Evolutionary conservation across 495 filamentous ascomycete species (phyloP).

Genomic region (Penicillium silybi): DNA sequence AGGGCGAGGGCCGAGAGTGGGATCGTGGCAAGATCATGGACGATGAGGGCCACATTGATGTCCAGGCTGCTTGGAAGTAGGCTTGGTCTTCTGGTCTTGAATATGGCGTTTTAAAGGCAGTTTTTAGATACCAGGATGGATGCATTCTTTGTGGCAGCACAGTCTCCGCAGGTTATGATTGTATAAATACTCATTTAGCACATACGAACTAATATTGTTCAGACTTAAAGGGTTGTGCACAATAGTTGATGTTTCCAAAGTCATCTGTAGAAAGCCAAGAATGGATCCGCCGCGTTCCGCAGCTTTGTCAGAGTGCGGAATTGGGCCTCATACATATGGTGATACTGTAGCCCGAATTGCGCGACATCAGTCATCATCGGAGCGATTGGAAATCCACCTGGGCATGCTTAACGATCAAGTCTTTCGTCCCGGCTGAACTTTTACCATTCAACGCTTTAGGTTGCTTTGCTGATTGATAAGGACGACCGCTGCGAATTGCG

Average conservation of each 20-base stretch:
- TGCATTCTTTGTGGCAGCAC: not conserved
- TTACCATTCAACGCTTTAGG: not conserved
- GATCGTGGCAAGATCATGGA: constrained; percentile 79
- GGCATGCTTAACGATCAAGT: constrained; percentile 11
- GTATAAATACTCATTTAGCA: not conserved
- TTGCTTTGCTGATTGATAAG: constrained; percentile 12
- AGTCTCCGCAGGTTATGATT: not conserved
- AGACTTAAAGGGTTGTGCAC: too few relatives aligned
- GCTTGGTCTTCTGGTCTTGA: not conserved
- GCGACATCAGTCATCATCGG: constrained; percentile 2
- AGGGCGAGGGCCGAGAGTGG: constrained; percentile 84
- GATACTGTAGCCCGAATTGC: not conserved
- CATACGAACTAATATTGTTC: too few relatives aligned
- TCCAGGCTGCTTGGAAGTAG: constrained; percentile 46
- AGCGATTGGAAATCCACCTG: not conserved
- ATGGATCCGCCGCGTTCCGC: not conserved
- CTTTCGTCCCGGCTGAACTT: not conserved
- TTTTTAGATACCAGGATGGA: constrained; percentile 6
- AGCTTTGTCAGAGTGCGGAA: constrained; percentile 37
- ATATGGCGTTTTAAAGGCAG: not conserved
- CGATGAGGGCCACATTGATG: constrained; percentile 54
- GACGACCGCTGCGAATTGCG: not conserved
- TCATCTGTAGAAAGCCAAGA: not conserved
- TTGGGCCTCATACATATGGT: not conserved
- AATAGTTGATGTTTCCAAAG: too few relatives aligned